Evolutionary conservation across 192 early-diverging fungal species (phyloP).

Genomic region (Diversispora epigaea): DNA sequence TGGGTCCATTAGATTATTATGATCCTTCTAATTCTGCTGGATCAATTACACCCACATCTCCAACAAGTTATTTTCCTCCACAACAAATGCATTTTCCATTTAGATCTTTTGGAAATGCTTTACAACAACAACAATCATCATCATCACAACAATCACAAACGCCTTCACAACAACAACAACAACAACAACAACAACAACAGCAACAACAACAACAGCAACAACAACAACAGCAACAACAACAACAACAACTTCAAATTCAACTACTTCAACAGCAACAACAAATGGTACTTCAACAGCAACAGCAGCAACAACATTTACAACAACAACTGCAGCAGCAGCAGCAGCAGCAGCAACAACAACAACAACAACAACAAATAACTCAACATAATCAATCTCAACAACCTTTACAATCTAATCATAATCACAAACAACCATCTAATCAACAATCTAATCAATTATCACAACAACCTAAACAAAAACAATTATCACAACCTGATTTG

Average conservation of each 20-base stretch:
- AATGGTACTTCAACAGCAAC: slow-evolving; percentile 2
- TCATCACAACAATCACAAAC: slow-evolving; percentile 11
- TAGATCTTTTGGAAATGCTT: slow-evolving; percentile 25
- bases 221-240: slow-evolving; percentile 2
- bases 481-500: not conserved
- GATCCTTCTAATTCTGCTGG: not conserved
- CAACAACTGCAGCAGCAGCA: slow-evolving; percentile 4
- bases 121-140: slow-evolving; percentile 22
- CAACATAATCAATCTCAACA: too few relatives aligned
- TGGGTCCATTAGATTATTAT: slow-evolving; percentile 33
- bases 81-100: slow-evolving; percentile 28
- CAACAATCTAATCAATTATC: too few relatives aligned
- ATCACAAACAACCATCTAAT: too few relatives aligned
- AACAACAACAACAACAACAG: slow-evolving; percentile 19
- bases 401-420: too few relatives aligned
- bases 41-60: slow-evolving; percentile 5
- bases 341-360: not conserved
- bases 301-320: not conserved
- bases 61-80: slow-evolving; percentile 18
- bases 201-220: slow-evolving; percentile 19
- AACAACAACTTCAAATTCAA: slow-evolving; percentile 9
- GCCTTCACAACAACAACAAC: slow-evolving; percentile 4
- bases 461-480: slow-evolving; percentile 9
- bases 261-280: slow-evolving; percentile 14
- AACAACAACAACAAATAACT: too few relatives aligned